Evolutionary conservation across 345 rosid species (phyloP).

Genomic region (Salix suchowensis): DNA sequence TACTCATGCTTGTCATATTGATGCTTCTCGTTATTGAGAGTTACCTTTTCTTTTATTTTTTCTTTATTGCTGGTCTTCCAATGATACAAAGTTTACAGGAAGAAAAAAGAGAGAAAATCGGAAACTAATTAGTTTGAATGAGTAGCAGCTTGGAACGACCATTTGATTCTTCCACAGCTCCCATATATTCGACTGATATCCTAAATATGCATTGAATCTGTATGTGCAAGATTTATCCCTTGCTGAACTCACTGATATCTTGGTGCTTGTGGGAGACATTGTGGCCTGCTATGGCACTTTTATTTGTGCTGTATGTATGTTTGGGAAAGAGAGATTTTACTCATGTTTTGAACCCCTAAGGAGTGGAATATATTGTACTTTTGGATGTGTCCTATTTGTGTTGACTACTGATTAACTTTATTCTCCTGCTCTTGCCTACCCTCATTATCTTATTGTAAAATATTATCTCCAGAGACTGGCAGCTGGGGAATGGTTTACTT

Average conservation of each 20-base stretch:
- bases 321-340: not conserved
- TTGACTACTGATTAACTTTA: not conserved
- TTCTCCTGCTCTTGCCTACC: not conserved
- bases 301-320: not conserved
- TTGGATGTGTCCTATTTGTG: not conserved
- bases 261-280: not conserved
- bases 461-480: slow-evolving; percentile 62
- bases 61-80: not conserved
- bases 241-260: not conserved
- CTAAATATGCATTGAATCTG: not conserved
- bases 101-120: not conserved
- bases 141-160: not conserved
- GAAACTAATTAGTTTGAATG: not conserved
- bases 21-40: not conserved
- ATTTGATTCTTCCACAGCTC: not conserved
- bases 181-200: not conserved
- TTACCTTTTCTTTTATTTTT: not conserved
- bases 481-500: slow-evolving; percentile 97
- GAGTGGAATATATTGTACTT: not conserved
- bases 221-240: not conserved
- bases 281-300: not conserved
- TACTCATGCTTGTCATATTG: not conserved
- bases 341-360: not conserved
- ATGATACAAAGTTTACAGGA: not conserved
- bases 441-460: not conserved